Percentiles rank a stretch among this genome's conserved stretches.
Conservation (phyloP, 192 early-diverging fungal species). For the Funneliformis geosporum region DNA sequence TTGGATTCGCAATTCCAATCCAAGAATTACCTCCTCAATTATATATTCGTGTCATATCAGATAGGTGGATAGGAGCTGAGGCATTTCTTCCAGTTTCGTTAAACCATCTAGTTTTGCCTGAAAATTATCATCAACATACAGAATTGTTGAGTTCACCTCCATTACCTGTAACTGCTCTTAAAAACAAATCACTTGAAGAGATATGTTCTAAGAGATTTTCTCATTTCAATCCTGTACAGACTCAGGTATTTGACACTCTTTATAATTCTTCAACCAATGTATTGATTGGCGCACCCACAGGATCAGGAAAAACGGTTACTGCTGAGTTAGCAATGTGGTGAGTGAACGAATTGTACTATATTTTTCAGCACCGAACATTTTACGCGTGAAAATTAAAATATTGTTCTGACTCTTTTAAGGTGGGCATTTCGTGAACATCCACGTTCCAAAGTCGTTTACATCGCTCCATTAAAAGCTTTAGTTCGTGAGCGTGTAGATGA, state of each 20-base stretch:
- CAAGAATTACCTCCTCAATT: conserved; percentile 90
- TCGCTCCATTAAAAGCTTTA: conserved; percentile 97
- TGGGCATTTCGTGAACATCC: conserved; percentile 82
- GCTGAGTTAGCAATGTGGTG: conserved; percentile 96
- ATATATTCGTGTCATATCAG: conserved; percentile 90
- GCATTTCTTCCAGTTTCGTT: conserved; percentile 85
- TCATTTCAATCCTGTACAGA: conserved; percentile 99
- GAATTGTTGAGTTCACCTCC: conserved; percentile 93
- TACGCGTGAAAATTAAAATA: background rate
- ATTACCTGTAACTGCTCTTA: conserved; percentile 82
- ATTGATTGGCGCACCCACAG: conserved; percentile 93
- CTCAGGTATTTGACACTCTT: conserved; percentile 96
- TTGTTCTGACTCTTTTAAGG: background rate
- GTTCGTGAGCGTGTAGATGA: no score
- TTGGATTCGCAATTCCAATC: conserved; percentile 89
- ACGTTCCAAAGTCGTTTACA: no score
- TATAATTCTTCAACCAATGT: conserved; percentile 85
- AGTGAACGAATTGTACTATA: background rate
- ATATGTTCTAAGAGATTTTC: conserved; percentile 84
- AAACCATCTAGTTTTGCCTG: conserved; percentile 88
- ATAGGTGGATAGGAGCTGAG: conserved; percentile 94
- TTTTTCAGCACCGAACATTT: no score
- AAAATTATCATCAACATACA: conserved; percentile 82
- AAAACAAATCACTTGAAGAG: conserved; percentile 79
- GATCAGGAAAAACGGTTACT: conserved; percentile 98